phyloP scores from a whole-genome alignment of 1,139 yeast genomes.

The Candida pseudoviswanathii region DNA sequence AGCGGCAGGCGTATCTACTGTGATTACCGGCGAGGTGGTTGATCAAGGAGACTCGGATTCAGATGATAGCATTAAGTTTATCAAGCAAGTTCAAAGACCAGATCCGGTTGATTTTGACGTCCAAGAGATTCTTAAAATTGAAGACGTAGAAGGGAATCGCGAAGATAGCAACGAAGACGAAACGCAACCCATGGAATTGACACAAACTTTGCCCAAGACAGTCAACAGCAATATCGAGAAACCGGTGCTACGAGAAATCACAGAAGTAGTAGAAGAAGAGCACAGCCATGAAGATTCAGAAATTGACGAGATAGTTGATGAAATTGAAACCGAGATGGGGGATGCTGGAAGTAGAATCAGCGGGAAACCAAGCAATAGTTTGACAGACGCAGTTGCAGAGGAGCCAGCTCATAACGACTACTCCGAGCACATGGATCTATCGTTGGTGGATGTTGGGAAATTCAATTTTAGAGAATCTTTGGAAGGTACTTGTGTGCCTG shows the following conservation, averaged over 20 bases:
- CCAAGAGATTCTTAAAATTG: neutral
- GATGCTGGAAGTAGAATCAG: neutral
- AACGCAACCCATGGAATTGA: constrained; percentile 19
- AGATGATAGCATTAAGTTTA: neutral
- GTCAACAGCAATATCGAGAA: neutral
- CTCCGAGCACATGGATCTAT: constrained; percentile 7
- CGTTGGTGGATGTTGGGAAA: constrained; percentile 4
- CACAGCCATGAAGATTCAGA: neutral
- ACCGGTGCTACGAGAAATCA: constrained; percentile 3
- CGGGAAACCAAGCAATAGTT: neutral
- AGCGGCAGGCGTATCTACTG: too few species aligned
- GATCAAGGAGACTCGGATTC: neutral
- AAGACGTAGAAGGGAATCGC: neutral
- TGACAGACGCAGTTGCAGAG: neutral
- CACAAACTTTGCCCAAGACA: constrained; percentile 15
- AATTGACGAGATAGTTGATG: neutral
- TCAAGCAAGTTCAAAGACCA: neutral
- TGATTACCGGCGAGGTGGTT: neutral
- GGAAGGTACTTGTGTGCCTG: neutral
- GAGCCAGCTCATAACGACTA: neutral
- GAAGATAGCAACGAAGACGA: neutral
- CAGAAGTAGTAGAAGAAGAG: neutral
- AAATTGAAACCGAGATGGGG: neutral
- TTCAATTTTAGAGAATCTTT: neutral
- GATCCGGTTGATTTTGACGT: neutral